These are phyloP conservation scores for Aegilops bicornis DNA, from an alignment of 176 grass and related monocot species.

Conservation along the genomic window DNA sequence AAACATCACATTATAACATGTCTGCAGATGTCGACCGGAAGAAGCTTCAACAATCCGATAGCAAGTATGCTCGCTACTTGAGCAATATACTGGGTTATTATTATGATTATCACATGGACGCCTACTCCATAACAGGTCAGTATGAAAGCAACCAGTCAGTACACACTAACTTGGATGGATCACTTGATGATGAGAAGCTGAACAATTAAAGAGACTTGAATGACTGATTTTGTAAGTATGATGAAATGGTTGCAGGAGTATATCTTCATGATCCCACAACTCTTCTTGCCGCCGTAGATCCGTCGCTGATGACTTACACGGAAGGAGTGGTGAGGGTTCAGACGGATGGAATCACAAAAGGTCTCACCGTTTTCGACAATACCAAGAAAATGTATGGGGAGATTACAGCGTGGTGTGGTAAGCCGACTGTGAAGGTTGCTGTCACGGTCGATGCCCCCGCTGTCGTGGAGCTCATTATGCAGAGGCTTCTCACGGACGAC, in stretches of 20 bases:
- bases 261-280: conserved; percentile 91
- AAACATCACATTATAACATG: not conserved
- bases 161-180: not conserved
- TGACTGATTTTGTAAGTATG: conserved; percentile 4
- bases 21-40: conserved; percentile 62
- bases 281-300: conserved; percentile 78
- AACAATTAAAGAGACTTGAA: not conserved
- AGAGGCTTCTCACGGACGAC: conserved; percentile 55
- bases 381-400: conserved; percentile 84
- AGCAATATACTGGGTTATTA: conserved; percentile 83
- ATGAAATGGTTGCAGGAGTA: conserved; percentile 64
- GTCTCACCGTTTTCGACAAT: conserved; percentile 81
- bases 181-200: not conserved
- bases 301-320: conserved; percentile 81
- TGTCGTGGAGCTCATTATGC: conserved; percentile 61
- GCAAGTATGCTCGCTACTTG: conserved; percentile 80
- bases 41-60: conserved; percentile 59
- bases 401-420: conserved; percentile 64
- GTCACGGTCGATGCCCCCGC: conserved; percentile 79
- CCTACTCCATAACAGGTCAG: conserved; percentile 71
- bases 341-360: conserved; percentile 73
- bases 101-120: conserved; percentile 74
- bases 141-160: not conserved
- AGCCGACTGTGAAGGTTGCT: conserved; percentile 80
- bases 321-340: conserved; percentile 89